Evolutionary conservation across 2,329 filamentous ascomycete genomes (phyloP), one percentile per base, ranked within the genome.

Genomic region (Penicillium sp.): DNA sequence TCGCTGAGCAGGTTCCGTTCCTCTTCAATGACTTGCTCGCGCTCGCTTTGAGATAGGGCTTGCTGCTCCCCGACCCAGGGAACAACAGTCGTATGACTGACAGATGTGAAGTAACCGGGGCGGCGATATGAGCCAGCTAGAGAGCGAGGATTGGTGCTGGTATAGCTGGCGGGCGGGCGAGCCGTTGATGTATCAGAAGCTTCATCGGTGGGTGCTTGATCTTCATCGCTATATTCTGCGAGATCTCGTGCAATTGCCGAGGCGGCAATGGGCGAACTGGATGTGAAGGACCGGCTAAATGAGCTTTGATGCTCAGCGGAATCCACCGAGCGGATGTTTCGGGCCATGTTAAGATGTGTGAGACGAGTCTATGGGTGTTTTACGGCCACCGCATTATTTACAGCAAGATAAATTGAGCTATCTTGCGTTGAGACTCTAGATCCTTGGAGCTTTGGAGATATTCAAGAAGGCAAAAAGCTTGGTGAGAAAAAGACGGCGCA

Each of bases 61-160:
- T 77, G 77, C 55, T 77, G 73, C 12, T 78, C 77, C 41, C 61
- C 58, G 25, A 61, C 62, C 50, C 70, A 67, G 10, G 85, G 84
- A 26, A 90, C 82, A 56, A 95, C 80, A 5, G 88, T 83, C 4
- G 88, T 87, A 51, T 90, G 81, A 1, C 85, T 82, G 25, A 87
- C 87, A 12, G 88, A 88, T 57, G 84, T 89, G 30, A 94, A 86
- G 68, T 87, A 88, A 62, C 86, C 89, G 1, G 91, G 90, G 43
- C 91, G 84, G 53, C 89, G 85, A 75, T 94, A 96, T 31, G 84
- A 84, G 35, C 83, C 81, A 17, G 80, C 78, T 75, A 88, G 80
- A 16, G 84, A 82, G 59, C 77, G 70, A 16, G 69, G 66, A 33
- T 70, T 70, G 28, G 66, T 71, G 17, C 71, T 60, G 53, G 77